Percentiles rank a stretch among this genome's conserved stretches.
Conservation (phyloP, 2,329 filamentous ascomycete genomes). For the Botryotinia convoluta region DNA sequence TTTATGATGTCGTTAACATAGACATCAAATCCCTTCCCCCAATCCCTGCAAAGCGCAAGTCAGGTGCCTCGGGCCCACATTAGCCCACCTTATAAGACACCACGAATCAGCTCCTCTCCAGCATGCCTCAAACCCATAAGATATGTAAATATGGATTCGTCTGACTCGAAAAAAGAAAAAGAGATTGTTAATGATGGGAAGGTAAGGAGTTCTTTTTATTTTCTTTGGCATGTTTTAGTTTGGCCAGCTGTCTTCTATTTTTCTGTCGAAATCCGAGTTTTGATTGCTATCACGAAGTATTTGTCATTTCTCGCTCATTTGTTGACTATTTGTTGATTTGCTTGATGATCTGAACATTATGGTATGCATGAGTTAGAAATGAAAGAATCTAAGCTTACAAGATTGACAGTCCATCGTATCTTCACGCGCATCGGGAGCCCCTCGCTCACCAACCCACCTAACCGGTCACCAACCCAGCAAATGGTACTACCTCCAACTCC, state of each 20-base stretch:
- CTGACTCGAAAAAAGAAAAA: slow-evolving; percentile 5
- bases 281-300: neutral
- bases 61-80: slow-evolving; percentile 7
- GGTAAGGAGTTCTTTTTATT: neutral
- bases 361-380: slow-evolving; percentile 9
- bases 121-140: neutral
- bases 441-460: slow-evolving; percentile 15
- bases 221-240: neutral
- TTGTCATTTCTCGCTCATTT: neutral
- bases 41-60: neutral
- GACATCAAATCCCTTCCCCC: neutral
- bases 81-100: neutral
- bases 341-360: neutral
- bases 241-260: slow-evolving; percentile 3
- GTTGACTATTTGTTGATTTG: neutral
- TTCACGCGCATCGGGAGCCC: slow-evolving; percentile 10
- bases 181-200: neutral
- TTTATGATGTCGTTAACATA: neutral
- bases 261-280: neutral
- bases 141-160: slow-evolving; percentile 12
- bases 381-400: slow-evolving; percentile 2
- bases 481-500: slow-evolving; percentile 24
- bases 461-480: slow-evolving; percentile 8
- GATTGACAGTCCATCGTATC: slow-evolving; percentile 17
- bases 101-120: neutral